Evolutionary conservation across 108 stramenopile species (phyloP).

Genomic region (Cyclotella baltica): DNA sequence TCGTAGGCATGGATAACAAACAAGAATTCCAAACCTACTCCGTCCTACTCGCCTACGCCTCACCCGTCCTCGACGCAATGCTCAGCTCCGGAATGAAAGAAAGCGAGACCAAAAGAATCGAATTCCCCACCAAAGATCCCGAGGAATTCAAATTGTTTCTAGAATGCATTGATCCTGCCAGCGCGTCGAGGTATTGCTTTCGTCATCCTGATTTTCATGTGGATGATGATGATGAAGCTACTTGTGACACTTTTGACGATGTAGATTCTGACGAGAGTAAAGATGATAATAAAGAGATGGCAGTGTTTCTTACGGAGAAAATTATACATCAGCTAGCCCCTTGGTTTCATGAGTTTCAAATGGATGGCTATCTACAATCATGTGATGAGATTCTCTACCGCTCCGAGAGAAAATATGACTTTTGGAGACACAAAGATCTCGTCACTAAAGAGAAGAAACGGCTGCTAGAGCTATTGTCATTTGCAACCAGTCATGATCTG

Average conservation of each 20-base stretch:
- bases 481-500: not conserved
- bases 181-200: not conserved
- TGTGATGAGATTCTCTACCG: not conserved
- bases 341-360: not conserved
- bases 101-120: not conserved
- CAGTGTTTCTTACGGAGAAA: not conserved
- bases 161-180: not conserved
- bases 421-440: not conserved
- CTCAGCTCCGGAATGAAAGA: conserved; percentile 14
- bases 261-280: not conserved
- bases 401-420: not conserved
- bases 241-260: too few relatives aligned
- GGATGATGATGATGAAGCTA: too few relatives aligned
- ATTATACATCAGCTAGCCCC: not conserved
- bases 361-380: not conserved
- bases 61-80: conserved; percentile 11
- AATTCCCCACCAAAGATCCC: conserved; percentile 18
- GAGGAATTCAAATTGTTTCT: conserved; percentile 1
- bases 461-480: not conserved
- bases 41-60: conserved; percentile 1
- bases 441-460: not conserved
- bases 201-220: too few relatives aligned
- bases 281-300: not conserved
- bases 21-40: conserved; percentile 13
- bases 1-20: not conserved